Conservation (phyloP, 2,329 filamentous ascomycete species). For the Talaromyces rugulosus region DNA sequence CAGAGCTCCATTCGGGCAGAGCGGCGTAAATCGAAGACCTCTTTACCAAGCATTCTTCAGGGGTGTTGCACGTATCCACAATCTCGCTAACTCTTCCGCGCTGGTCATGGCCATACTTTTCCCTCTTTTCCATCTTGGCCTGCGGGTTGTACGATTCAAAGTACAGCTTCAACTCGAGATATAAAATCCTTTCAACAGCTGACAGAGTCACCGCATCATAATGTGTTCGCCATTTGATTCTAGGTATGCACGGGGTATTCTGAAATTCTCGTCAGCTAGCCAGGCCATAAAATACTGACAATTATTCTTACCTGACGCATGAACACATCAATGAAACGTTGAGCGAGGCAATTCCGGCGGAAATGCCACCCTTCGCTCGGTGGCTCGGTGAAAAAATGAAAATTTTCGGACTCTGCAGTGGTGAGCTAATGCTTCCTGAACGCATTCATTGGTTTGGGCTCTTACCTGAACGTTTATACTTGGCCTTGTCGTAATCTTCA, state of each 20-base stretch:
- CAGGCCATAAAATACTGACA: not conserved
- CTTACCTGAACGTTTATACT: slow-evolving; percentile 36
- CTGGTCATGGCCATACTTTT: slow-evolving; percentile 24
- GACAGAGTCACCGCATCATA: slow-evolving; percentile 43
- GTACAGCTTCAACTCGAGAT: slow-evolving; percentile 53
- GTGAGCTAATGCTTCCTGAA: slow-evolving; percentile 12
- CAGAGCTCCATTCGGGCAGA: slow-evolving; percentile 22
- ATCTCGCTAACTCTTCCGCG: slow-evolving; percentile 42
- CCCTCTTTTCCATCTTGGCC: slow-evolving; percentile 21
- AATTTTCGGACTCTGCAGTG: slow-evolving; percentile 48
- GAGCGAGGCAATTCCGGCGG: slow-evolving; percentile 49
- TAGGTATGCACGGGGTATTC: slow-evolving; percentile 41
- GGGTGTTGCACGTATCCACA: slow-evolving; percentile 41
- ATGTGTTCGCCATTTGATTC: slow-evolving; percentile 43
- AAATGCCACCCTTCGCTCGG: slow-evolving; percentile 51
- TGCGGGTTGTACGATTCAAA: slow-evolving; percentile 50
- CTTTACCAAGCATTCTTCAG: slow-evolving; percentile 54
- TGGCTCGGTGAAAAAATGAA: slow-evolving; percentile 49
- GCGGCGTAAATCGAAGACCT: slow-evolving; percentile 36
- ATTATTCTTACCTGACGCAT: slow-evolving; percentile 34
- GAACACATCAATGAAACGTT: slow-evolving; percentile 53
- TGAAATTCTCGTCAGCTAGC: slow-evolving; percentile 13
- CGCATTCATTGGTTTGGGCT: not conserved
- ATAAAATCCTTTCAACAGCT: slow-evolving; percentile 48
- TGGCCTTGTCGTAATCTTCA: slow-evolving; percentile 41